Evolutionary conservation across 2,329 filamentous ascomycete species (phyloP).

Genomic region (Coniochaeta sp.): DNA sequence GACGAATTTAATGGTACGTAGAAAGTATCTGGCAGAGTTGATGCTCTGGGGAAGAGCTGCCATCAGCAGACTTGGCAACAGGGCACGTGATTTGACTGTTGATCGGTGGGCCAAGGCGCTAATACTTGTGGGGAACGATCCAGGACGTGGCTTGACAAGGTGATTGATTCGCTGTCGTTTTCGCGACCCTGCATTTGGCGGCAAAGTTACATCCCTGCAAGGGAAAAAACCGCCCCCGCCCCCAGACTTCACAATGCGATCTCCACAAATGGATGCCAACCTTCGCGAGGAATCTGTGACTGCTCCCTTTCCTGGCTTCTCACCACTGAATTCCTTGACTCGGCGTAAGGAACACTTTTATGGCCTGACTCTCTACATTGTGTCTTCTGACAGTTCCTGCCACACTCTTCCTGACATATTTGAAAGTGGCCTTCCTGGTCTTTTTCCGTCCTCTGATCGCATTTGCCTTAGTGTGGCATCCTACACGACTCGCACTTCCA

Average conservation of each 20-base stretch:
- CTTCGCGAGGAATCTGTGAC: background rate
- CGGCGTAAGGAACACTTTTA: background rate
- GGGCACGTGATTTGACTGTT: background rate
- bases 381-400: background rate
- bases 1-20: background rate
- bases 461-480: background rate
- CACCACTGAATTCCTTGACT: background rate
- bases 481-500: background rate
- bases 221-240: too few relatives aligned
- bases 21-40: too few relatives aligned
- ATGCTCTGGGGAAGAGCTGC: too few relatives aligned
- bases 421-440: background rate
- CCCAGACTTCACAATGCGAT: background rate
- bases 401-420: background rate
- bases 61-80: too few relatives aligned
- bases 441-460: background rate
- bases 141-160: background rate
- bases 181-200: background rate
- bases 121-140: background rate
- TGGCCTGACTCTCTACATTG: background rate
- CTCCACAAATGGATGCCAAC: background rate
- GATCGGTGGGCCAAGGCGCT: background rate
- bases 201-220: background rate
- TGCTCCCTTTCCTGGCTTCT: background rate
- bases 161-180: background rate